Percentiles rank a stretch among this genome's conserved stretches.
Evolutionary conservation across 805 yeast species (phyloP).

Genomic region (Metschnikowia dekortorum): DNA sequence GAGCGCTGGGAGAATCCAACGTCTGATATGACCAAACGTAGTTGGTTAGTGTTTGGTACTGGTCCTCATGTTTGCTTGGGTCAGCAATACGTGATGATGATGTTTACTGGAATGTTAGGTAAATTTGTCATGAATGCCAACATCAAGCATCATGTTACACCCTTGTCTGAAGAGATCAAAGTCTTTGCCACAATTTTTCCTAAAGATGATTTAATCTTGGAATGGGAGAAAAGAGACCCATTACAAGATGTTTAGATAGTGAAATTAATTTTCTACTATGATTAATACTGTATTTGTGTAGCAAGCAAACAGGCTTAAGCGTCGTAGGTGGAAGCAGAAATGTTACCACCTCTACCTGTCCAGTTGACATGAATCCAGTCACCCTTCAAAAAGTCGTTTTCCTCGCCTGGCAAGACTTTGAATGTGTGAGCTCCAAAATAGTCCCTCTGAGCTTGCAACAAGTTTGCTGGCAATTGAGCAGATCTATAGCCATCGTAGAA

Average conservation of each 20-base stretch:
- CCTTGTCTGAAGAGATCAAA: constrained; percentile 82
- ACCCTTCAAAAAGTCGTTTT: constrained; percentile 69
- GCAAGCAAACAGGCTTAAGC: constrained; percentile 48
- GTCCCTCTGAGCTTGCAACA: constrained; percentile 99
- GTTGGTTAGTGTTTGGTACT: constrained; percentile 96
- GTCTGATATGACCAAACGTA: constrained; percentile 72
- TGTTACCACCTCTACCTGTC: constrained; percentile 99
- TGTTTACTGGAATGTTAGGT: constrained; percentile 87
- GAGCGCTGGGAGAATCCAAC: constrained; percentile 92
- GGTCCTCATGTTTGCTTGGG: constrained; percentile 98
- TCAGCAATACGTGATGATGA: constrained; percentile 86
- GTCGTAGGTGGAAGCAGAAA: constrained; percentile 89
- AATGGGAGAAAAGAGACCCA: constrained; percentile 67
- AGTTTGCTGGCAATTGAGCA: constrained; percentile 91
- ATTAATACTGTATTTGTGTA: not conserved
- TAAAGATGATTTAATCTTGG: constrained; percentile 82
- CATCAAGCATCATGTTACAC: constrained; percentile 78
- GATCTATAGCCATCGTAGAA: constrained; percentile 99
- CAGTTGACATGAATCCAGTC: constrained; percentile 95
- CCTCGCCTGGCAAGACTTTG: constrained; percentile 86
- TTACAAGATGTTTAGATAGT: constrained; percentile 7
- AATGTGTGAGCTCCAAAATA: constrained; percentile 99
- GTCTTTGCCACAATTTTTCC: constrained; percentile 99
- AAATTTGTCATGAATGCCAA: constrained; percentile 80
- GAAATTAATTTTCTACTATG: not conserved